Evolutionary conservation across 148 eudicot genomes (phyloP).

Genomic region (Talinum fruticosum): DNA sequence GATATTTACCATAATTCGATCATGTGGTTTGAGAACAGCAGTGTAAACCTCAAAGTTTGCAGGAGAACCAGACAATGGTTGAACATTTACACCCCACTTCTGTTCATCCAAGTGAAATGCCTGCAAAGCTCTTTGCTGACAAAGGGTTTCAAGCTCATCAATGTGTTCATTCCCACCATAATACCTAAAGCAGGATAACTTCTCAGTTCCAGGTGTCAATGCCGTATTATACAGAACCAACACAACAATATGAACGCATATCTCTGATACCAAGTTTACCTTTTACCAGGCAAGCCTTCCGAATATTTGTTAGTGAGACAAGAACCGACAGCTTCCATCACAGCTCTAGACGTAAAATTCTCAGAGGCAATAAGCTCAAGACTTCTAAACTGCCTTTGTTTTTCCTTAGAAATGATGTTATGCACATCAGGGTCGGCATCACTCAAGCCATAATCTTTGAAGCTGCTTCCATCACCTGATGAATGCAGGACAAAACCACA

Average conservation of each 20-base stretch:
- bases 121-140: conserved; percentile 80
- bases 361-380: conserved; percentile 93
- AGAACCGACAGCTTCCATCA: conserved; percentile 94
- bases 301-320: conserved; percentile 92
- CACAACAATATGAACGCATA: neutral
- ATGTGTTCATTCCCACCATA: conserved; percentile 92
- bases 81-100: conserved; percentile 96
- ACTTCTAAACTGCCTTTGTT: conserved; percentile 64
- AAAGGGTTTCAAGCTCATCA: conserved; percentile 76
- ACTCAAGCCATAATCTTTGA: conserved; percentile 55
- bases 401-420: conserved; percentile 67
- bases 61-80: conserved; percentile 89
- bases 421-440: conserved; percentile 80
- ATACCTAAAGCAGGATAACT: conserved; percentile 38
- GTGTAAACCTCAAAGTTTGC: conserved; percentile 96
- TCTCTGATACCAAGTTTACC: conserved; percentile 30
- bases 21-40: conserved; percentile 85
- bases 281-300: conserved; percentile 94
- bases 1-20: conserved; percentile 73
- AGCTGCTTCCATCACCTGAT: conserved; percentile 57
- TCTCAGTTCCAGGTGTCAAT: neutral
- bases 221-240: neutral
- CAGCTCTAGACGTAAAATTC: conserved; percentile 87
- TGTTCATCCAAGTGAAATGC: conserved; percentile 70
- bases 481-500: conserved; percentile 2